phyloP scores from a whole-genome alignment of 2,329 filamentous ascomycete genomes.

The Gnomoniopsis smithogilvyi region DNA sequence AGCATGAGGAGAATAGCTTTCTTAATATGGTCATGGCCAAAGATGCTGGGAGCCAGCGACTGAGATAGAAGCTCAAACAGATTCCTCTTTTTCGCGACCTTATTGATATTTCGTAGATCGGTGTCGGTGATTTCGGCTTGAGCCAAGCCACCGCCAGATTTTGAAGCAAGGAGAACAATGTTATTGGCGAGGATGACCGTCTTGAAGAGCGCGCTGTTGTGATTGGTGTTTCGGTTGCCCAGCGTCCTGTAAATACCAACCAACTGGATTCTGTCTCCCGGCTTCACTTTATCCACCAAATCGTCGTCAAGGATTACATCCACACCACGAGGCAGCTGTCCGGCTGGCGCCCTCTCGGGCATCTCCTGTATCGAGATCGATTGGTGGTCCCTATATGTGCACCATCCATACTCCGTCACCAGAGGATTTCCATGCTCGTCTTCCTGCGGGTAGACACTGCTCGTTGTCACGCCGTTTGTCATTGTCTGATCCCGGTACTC shows the following conservation, averaged over 20 bases:
- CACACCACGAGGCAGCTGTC: conserved; percentile 90
- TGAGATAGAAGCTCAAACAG: conserved; percentile 91
- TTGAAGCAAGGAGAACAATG: conserved; percentile 89
- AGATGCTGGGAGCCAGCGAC: conserved; percentile 93
- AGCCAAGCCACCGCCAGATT: conserved; percentile 90
- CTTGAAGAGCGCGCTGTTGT: conserved; percentile 91
- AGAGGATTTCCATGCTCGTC: conserved; percentile 91
- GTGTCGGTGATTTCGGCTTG: conserved; percentile 91
- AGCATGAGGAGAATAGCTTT: conserved; percentile 96
- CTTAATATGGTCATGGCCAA: conserved; percentile 95
- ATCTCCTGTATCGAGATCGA: conserved; percentile 99
- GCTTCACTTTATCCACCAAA: conserved; percentile 90
- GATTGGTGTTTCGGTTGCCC: conserved; percentile 87
- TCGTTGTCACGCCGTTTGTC: conserved; percentile 84
- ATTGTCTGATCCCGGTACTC: conserved; percentile 97
- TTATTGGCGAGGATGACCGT: conserved; percentile 94
- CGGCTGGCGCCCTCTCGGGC: conserved; percentile 93
- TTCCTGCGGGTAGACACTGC: conserved; percentile 90
- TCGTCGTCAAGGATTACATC: conserved; percentile 98
- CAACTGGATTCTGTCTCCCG: conserved; percentile 91
- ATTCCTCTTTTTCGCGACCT: conserved; percentile 89
- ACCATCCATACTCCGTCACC: conserved; percentile 93
- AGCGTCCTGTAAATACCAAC: conserved; percentile 95
- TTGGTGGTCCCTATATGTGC: conserved; percentile 93
- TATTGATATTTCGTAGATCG: conserved; percentile 98